These are phyloP conservation scores for Eucalyptus coolabah DNA, from an alignment of 345 rosid species.

Conservation along the genomic window DNA sequence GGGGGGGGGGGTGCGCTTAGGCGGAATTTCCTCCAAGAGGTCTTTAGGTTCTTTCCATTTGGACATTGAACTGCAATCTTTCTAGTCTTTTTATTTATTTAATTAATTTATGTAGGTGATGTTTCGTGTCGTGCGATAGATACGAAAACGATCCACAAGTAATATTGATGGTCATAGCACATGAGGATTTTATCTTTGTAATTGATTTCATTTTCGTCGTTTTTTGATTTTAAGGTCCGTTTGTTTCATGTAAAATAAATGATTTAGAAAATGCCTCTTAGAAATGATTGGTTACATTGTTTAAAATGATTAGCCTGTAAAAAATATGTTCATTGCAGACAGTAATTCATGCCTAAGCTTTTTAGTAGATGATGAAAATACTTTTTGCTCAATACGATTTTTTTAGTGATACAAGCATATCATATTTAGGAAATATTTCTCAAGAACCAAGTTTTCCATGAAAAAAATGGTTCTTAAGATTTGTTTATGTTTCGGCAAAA, in stretches of 20 bases:
- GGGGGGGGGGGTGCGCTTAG: background rate
- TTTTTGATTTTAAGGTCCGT: background rate
- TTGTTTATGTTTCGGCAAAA: background rate
- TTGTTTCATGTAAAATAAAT: no score
- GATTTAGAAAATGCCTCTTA: no score
- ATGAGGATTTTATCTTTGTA: background rate
- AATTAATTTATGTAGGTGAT: background rate
- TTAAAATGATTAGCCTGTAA: background rate
- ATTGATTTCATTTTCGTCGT: background rate
- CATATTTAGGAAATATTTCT: no score
- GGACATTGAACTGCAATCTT: background rate
- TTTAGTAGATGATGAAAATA: background rate
- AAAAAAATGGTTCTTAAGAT: background rate
- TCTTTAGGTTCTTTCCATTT: background rate
- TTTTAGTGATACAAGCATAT: accelerated
- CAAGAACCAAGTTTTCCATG: background rate
- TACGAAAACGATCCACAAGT: background rate
- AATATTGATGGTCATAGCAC: background rate
- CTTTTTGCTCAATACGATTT: no score
- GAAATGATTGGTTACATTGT: no score
- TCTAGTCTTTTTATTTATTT: background rate
- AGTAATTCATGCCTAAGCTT: no score
- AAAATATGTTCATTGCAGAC: background rate
- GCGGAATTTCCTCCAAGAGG: background rate
- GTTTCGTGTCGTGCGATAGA: background rate